Percentiles rank a stretch among this genome's conserved stretches.
Evolutionary conservation across 345 rosid species (phyloP).

Genomic region (Turritis glabra): DNA sequence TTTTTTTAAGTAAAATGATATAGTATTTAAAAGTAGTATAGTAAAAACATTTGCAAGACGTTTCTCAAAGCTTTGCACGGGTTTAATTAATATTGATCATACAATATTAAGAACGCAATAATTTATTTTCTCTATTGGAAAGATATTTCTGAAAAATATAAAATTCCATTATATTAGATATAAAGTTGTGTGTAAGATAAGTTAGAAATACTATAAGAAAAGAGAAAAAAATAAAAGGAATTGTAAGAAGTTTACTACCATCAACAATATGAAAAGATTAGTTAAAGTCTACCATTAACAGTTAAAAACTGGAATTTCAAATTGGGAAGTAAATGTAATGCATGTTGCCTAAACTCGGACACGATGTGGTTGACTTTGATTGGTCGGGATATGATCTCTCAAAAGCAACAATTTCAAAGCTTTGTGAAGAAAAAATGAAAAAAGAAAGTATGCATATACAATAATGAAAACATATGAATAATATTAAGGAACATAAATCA

Average conservation of each 20-base stretch:
- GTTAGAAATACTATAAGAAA: neutral
- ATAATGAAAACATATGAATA: conserved; percentile 30
- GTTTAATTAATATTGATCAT: neutral
- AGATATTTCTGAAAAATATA: neutral
- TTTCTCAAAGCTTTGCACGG: neutral
- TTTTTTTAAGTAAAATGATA: too few species aligned
- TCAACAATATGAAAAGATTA: neutral
- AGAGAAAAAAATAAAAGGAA: neutral
- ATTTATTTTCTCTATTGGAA: neutral
- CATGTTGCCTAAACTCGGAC: conserved; percentile 43
- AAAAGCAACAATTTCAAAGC: conserved; percentile 32
- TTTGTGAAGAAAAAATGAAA: neutral
- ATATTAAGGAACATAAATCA: conserved; percentile 9
- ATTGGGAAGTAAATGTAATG: conserved; percentile 25
- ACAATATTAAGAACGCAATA: neutral
- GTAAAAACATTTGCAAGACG: neutral
- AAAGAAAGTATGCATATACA: conserved; percentile 3
- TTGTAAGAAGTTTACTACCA: neutral
- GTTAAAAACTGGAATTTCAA: neutral
- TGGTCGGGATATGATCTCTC: conserved; percentile 21
- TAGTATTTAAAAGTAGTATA: neutral
- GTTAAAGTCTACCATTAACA: conserved; percentile 10
- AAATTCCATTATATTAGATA: neutral
- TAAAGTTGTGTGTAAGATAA: neutral
- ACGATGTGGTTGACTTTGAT: conserved; percentile 34